Evolutionary conservation across 2,329 filamentous ascomycete genomes (phyloP), one percentile per base, ranked within the genome.

Genomic region (Cytospora paraplurivora): DNA sequence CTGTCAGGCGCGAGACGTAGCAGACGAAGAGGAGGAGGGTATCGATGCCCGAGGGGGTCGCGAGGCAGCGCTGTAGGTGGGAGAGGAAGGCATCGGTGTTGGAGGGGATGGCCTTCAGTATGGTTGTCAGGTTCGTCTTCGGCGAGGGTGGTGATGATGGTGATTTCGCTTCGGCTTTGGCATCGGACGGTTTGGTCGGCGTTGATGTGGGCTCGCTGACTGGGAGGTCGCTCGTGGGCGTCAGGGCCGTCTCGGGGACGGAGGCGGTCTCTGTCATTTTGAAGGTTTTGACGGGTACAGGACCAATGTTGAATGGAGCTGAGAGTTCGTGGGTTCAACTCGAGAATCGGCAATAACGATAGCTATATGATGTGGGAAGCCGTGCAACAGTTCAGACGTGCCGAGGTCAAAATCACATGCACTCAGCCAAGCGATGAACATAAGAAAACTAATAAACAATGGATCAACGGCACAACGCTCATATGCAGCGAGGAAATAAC

Each of bases 31-130:
- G 83, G 69, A 93, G 85, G 66, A 88, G 80, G 56, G 85, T 83
- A 76, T 93, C 90, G 74, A 89, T 86, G 71, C 90, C 89, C 41
- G 82, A 76, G 52, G 89, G 86, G 11, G 88, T 89, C 67, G 86
- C 83, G 69, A 92, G 80, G 72, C 90, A 85, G 68, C 86, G 86
- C 71, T 82, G 77, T 56, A 88, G 79, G 74, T 82, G 82, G 33
- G 79, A 72, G 67, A 88, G 74, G 72, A 86, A 83, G 73, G 76
- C 78, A 72, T 87, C 84, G 69, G 79, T 41, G 70, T 76, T 75
- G 68, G 76, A 73, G 50, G 79, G 78, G 17, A 74, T 64, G 15
- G 74, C 71, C 53, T 72, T 69, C 53, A 79, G 67, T 55, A 76
- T 69, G 47, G 72, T 69, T 6, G 57, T 32, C 56, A 51, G 47